Evolutionary conservation across 2,329 filamentous ascomycete genomes (phyloP), one percentile per base, ranked within the genome.

Genomic region (Periconia macrospinosa): DNA sequence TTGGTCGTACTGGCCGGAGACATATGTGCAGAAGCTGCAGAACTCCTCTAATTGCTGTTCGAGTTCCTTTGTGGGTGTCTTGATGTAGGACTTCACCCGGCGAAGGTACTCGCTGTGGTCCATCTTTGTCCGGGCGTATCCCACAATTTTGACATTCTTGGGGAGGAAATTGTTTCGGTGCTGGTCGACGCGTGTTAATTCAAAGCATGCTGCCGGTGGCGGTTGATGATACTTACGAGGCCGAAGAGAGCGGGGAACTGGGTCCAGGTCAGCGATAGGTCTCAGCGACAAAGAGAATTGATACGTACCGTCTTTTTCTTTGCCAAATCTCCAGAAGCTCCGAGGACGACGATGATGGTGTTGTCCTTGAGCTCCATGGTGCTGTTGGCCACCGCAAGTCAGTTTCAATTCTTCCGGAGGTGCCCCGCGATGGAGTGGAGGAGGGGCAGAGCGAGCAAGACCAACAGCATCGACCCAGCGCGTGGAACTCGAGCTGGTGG

Each of bases 101-200:
- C 88, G 90, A 73, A 97, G 84, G 81, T 90, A 97, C 77, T 99
- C 94, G 61, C 91, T 87, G 71, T 93, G 92, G 80, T 97, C 92
- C 94, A 99, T 99, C 83, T 97, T 97, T 67, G 94, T 99, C 75
- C 94, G 88, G 69, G 94, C 94, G 91, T 99, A 99, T 81, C 94
- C 94, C 70, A 99, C 87, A 74, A 99, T 97, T 78, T 87, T 90
- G 78, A 96, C 92, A 77, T 95, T 92, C 79, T 96, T 96, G 68
- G 79, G 94, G 48, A 99, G 90, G 82, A 97, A 99, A 79, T 97
- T 93, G 82, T 99, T 99, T 74, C 94, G 91, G 81, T 93, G 96
- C 92, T 96, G 33, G 15, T 13, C 15, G 73, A 61, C 65, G 63
- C 46, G 50, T 53, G 59, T 70, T 62, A 69, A 63, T 52, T 30